A percentile compares a stretch with the other conserved stretches of the same genome.
Evolutionary conservation across 148 eudicot species (phyloP).

Genomic region (Euryodendron excelsum): DNA sequence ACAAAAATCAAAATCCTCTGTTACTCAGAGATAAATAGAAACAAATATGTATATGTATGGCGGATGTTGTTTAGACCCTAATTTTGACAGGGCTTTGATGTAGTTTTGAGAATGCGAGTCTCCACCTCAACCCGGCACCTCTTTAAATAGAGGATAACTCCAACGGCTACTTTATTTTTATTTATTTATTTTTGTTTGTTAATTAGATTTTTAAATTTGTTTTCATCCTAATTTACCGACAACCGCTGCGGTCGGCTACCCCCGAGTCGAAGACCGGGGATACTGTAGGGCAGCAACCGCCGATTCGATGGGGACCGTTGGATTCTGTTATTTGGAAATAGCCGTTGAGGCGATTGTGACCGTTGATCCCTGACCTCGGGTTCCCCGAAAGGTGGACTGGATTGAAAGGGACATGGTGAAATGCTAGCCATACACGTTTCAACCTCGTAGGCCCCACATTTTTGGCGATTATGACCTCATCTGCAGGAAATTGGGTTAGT

Average conservation of each 20-base stretch:
- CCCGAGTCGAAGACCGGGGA: neutral
- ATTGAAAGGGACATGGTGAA: constrained; percentile 3
- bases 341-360: constrained; percentile 14
- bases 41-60: neutral
- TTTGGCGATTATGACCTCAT: constrained; percentile 4
- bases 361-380: constrained; percentile 11
- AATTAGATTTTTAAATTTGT: neutral
- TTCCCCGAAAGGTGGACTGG: neutral
- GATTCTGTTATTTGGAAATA: constrained; percentile 17
- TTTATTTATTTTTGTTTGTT: neutral
- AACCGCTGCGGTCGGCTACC: constrained; percentile 29
- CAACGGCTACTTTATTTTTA: constrained; percentile 22
- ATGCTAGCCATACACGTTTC: constrained; percentile 19
- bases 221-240: constrained; percentile 29
- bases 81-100: too few relatives aligned
- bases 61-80: constrained; percentile 9
- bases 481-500: constrained; percentile 12
- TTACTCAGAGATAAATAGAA: neutral
- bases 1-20: neutral
- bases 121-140: neutral
- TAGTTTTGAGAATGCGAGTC: neutral
- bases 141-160: constrained; percentile 15
- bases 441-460: neutral
- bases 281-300: constrained; percentile 42
- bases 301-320: constrained; percentile 30